phyloP scores from a whole-genome alignment of 2,329 filamentous ascomycete species.

The Scedosporium boydii region DNA sequence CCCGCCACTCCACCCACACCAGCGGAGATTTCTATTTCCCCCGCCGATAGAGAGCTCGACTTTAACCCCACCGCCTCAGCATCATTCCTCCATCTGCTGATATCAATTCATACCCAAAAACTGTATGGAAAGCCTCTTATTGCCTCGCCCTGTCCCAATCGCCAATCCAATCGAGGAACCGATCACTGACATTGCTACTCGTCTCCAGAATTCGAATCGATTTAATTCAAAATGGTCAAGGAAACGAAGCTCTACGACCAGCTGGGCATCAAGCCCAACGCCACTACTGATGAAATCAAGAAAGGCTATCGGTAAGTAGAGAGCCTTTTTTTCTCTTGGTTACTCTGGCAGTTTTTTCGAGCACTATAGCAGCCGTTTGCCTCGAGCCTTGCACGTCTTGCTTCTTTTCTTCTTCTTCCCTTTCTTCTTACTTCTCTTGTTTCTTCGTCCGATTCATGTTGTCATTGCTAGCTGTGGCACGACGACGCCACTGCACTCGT shows the following conservation, averaged over 20 bases:
- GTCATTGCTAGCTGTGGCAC: neutral
- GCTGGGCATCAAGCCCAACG: conserved; percentile 67
- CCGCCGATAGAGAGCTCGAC: neutral
- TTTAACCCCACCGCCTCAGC: neutral
- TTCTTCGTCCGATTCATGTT: neutral
- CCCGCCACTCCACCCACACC: neutral
- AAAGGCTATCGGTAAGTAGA: conserved; percentile 74
- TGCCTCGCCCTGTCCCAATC: neutral
- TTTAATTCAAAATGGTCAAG: conserved; percentile 62
- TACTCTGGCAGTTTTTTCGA: neutral
- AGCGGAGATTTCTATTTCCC: no score
- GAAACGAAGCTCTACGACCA: conserved; percentile 94
- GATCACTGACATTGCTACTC: neutral
- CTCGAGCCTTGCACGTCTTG: neutral
- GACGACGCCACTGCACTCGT: conserved; percentile 4
- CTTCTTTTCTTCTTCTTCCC: conserved; percentile 1
- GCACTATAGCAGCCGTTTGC: neutral
- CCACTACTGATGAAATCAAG: conserved; percentile 89
- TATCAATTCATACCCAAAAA: neutral
- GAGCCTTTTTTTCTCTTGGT: conserved; percentile 6
- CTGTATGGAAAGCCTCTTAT: neutral
- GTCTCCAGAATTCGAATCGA: no score
- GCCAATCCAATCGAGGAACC: neutral
- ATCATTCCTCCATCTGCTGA: neutral
- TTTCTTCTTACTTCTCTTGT: neutral